Conservation (phyloP, 2,329 filamentous ascomycete species). For the Exophiala bonariae region DNA sequence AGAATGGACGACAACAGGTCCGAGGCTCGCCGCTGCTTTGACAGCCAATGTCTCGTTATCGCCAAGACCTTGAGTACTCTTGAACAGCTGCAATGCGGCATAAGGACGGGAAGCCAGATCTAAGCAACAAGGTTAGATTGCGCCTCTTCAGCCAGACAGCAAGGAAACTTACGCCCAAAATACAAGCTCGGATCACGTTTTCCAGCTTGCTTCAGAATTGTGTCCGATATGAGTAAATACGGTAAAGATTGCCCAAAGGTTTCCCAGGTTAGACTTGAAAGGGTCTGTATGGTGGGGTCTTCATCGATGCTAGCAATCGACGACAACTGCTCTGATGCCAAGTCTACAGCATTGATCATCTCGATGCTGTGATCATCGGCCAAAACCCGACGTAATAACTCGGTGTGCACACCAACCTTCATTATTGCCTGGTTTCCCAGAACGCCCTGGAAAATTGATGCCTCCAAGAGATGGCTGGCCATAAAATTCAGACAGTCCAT, state of each 20-base stretch:
- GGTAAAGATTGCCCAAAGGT: too few relatives aligned
- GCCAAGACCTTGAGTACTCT: neutral
- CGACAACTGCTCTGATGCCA: too few relatives aligned
- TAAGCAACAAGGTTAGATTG: conserved; percentile 4
- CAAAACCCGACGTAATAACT: neutral
- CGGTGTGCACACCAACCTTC: neutral
- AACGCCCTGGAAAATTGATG: neutral
- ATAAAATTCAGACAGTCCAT: neutral
- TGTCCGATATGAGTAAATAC: too few relatives aligned
- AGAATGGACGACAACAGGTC: too few relatives aligned
- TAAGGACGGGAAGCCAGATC: conserved; percentile 18
- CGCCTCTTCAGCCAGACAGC: too few relatives aligned
- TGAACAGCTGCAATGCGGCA: conserved; percentile 11
- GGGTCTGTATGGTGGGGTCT: too few relatives aligned
- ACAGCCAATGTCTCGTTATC: too few relatives aligned
- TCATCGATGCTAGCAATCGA: too few relatives aligned
- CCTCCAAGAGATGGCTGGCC: neutral
- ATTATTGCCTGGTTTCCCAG: neutral
- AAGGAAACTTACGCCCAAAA: neutral
- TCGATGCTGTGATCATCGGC: neutral
- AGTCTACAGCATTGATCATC: neutral
- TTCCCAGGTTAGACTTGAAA: too few relatives aligned
- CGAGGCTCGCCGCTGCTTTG: too few relatives aligned
- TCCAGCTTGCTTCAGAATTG: too few relatives aligned
- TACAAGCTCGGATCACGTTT: neutral